Evolutionary conservation across 2,329 filamentous ascomycete species (phyloP).

Genomic region (Aspergillus sp.): DNA sequence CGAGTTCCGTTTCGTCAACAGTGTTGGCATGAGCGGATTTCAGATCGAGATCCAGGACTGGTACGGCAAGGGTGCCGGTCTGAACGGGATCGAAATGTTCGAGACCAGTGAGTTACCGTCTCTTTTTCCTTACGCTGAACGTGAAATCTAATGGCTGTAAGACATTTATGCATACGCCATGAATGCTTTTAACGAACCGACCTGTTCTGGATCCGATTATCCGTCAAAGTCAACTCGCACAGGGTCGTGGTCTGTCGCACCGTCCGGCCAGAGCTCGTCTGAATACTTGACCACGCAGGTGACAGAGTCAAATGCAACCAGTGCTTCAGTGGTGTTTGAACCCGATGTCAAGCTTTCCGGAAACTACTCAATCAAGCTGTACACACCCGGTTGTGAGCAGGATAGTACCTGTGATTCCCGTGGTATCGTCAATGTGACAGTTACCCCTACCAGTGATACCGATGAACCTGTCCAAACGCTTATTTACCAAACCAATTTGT

Average conservation of each 20-base stretch:
- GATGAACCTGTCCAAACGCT: slow-evolving; percentile 58
- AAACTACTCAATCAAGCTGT: slow-evolving; percentile 87
- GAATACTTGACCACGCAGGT: slow-evolving; percentile 75
- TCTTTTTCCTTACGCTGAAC: neutral
- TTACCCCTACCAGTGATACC: slow-evolving; percentile 59
- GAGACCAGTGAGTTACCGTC: slow-evolving; percentile 60
- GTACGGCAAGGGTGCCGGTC: slow-evolving; percentile 82
- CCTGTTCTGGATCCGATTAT: slow-evolving; percentile 67
- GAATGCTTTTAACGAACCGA: slow-evolving; percentile 83
- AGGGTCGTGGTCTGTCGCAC: slow-evolving; percentile 72
- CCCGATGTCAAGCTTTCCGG: slow-evolving; percentile 87
- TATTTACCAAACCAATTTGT: slow-evolving; percentile 89
- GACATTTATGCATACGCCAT: slow-evolving; percentile 85
- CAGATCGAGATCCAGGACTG: slow-evolving; percentile 82
- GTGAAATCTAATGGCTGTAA: slow-evolving; percentile 27
- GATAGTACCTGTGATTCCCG: slow-evolving; percentile 75
- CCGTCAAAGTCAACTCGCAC: slow-evolving; percentile 68
- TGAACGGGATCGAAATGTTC: slow-evolving; percentile 84
- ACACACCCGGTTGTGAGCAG: slow-evolving; percentile 85
- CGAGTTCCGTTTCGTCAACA: slow-evolving; percentile 89
- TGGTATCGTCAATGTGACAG: slow-evolving; percentile 80
- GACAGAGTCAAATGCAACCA: slow-evolving; percentile 57
- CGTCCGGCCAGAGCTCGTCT: slow-evolving; percentile 69
- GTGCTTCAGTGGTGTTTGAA: slow-evolving; percentile 65
- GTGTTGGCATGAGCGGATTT: slow-evolving; percentile 84